Evolutionary conservation across 2,329 filamentous ascomycete genomes (phyloP).

Genomic region (Penicillium paneum): DNA sequence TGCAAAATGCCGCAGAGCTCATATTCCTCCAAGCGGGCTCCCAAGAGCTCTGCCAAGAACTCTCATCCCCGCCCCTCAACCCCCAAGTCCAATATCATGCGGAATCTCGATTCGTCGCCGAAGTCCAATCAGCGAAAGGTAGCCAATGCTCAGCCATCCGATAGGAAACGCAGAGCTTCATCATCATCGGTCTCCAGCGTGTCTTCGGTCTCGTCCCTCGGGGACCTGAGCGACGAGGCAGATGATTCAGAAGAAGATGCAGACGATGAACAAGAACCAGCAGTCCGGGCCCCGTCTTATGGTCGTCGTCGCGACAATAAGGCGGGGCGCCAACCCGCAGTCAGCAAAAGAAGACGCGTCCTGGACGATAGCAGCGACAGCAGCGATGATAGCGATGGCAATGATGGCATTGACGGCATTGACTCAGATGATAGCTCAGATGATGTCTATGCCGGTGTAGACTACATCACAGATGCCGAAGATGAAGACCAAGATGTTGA

Average conservation of each 20-base stretch:
- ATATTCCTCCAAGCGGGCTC: slow-evolving; percentile 29
- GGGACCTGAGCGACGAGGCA: slow-evolving; percentile 36
- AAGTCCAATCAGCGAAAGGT: slow-evolving; percentile 26
- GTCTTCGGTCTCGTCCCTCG: slow-evolving; percentile 37
- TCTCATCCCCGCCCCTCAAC: slow-evolving; percentile 22
- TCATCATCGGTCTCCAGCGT: slow-evolving; percentile 39
- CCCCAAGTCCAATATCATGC: slow-evolving; percentile 22
- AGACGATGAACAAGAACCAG: slow-evolving; percentile 45
- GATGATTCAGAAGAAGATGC: slow-evolving; percentile 41
- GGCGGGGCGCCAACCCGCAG: slow-evolving; percentile 39
- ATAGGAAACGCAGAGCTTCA: slow-evolving; percentile 36
- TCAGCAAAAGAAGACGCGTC: slow-evolving; percentile 34
- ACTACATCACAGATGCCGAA: slow-evolving; percentile 75
- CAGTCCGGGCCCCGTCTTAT: slow-evolving; percentile 44
- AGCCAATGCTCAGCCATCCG: slow-evolving; percentile 25
- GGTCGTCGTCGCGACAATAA: slow-evolving; percentile 36
- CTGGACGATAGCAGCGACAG: slow-evolving; percentile 35
- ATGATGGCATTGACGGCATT: slow-evolving; percentile 35
- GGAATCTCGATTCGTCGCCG: slow-evolving; percentile 22
- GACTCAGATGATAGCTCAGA: slow-evolving; percentile 51
- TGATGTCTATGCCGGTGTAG: slow-evolving; percentile 72
- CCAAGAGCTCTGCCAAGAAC: slow-evolving; percentile 27
- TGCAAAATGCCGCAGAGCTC: slow-evolving; percentile 26
- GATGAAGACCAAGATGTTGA: slow-evolving; percentile 76
- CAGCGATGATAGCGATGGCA: slow-evolving; percentile 33